phyloP scores from a whole-genome alignment of 495 filamentous ascomycete genomes.

The Xylaria nigripes region DNA sequence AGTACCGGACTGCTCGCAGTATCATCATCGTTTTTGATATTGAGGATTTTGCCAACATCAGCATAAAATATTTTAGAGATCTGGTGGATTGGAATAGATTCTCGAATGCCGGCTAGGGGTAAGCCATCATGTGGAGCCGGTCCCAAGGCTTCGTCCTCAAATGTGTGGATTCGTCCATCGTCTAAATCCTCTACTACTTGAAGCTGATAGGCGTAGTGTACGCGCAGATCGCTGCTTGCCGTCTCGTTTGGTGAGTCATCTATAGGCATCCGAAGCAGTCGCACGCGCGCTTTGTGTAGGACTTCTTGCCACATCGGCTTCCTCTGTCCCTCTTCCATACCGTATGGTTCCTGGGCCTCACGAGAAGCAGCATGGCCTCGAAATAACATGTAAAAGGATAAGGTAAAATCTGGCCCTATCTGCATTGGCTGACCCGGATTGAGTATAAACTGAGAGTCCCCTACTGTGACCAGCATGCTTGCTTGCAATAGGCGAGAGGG shows the following conservation, averaged over 20 bases:
- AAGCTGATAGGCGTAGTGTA: constrained; percentile 76
- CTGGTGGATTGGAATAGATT: constrained; percentile 80
- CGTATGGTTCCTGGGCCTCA: constrained; percentile 36
- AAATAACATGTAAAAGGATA: constrained; percentile 97
- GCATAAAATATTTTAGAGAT: constrained; percentile 97
- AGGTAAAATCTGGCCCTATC: constrained; percentile 76
- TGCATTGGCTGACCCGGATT: constrained; percentile 60
- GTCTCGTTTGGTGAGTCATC: constrained; percentile 14
- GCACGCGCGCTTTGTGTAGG: constrained; percentile 85
- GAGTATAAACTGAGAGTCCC: constrained; percentile 74
- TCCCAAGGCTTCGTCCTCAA: constrained; percentile 55
- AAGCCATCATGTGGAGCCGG: constrained; percentile 63
- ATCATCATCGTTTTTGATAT: constrained; percentile 66
- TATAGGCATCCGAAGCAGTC: constrained; percentile 52
- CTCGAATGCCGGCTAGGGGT: constrained; percentile 65
- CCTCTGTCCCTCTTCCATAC: constrained; percentile 42
- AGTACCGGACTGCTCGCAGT: constrained; percentile 81
- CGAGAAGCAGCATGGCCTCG: constrained; percentile 51
- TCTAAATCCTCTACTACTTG: constrained; percentile 88
- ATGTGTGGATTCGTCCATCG: constrained; percentile 78
- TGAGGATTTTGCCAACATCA: constrained; percentile 88
- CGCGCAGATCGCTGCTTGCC: constrained; percentile 3
- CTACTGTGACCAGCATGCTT: constrained; percentile 82
- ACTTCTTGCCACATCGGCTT: constrained; percentile 96
- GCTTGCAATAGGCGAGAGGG: constrained; percentile 88